phyloP scores from a whole-genome alignment of 306 rosid species.

The Begonia peltatifolia region DNA sequence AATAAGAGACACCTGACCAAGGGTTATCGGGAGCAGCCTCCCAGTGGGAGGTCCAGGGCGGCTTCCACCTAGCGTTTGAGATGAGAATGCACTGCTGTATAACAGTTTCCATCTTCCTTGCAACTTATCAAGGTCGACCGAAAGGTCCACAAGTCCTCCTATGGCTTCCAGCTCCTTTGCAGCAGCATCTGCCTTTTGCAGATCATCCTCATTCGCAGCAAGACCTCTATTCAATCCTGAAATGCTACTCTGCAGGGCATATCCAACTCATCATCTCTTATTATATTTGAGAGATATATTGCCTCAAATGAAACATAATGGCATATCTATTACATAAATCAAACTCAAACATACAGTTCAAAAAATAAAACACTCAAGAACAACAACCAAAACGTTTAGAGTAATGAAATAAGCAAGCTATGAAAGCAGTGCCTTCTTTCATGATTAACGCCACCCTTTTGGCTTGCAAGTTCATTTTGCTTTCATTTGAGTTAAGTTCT shows the following conservation, averaged over 20 bases:
- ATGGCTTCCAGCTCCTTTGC: conserved; percentile 75
- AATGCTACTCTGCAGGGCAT: conserved; percentile 49
- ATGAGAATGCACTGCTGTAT: conserved; percentile 85
- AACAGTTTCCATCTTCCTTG: conserved; percentile 94
- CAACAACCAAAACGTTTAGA: not conserved
- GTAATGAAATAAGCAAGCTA: not conserved
- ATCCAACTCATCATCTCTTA: not conserved
- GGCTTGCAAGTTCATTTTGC: too few relatives aligned
- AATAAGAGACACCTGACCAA: conserved; percentile 54
- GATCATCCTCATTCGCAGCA: conserved; percentile 75
- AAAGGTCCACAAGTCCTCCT: conserved; percentile 65
- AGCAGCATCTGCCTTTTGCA: conserved; percentile 64
- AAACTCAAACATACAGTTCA: too few relatives aligned
- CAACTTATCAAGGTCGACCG: conserved; percentile 47
- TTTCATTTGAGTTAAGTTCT: too few relatives aligned
- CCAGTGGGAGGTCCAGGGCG: conserved; percentile 91
- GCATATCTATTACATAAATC: too few relatives aligned
- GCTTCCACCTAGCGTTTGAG: conserved; percentile 81
- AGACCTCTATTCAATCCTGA: conserved; percentile 93
- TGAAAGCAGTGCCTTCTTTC: too few relatives aligned
- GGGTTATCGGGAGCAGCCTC: conserved; percentile 84
- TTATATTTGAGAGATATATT: not conserved
- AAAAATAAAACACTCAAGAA: not conserved
- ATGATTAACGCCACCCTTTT: too few relatives aligned
- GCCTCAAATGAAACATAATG: too few relatives aligned